Evolutionary conservation across 345 rosid genomes (phyloP).

Genomic region (Eucalyptus coolabah): DNA sequence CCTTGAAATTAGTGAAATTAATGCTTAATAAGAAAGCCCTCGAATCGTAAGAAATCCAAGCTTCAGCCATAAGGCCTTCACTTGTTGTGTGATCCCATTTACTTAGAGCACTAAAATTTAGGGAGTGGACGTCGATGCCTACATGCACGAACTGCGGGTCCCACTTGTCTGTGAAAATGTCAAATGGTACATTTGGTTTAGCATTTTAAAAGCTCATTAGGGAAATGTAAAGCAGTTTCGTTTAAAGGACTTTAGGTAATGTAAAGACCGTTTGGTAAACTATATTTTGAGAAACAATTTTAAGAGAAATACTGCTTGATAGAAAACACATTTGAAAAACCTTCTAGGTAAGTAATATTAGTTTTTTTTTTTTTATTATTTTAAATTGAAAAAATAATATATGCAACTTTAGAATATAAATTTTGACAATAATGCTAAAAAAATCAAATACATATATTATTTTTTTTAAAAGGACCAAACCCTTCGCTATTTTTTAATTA

Average conservation of each 20-base stretch:
- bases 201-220: accelerated
- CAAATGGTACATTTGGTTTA: not conserved
- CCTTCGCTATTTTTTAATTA: too few relatives aligned
- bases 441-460: too few relatives aligned
- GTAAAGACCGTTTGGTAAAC: accelerated
- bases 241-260: too few relatives aligned
- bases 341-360: too few relatives aligned
- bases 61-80: not conserved
- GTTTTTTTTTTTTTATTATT: too few relatives aligned
- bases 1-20: not conserved
- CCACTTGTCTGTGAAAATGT: not conserved
- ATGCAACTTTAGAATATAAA: too few relatives aligned
- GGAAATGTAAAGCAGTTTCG: accelerated
- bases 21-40: not conserved
- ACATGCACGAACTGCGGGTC: not conserved
- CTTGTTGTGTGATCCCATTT: not conserved
- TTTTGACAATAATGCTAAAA: too few relatives aligned
- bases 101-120: not conserved
- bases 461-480: too few relatives aligned
- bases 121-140: not conserved
- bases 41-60: not conserved
- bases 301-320: too few relatives aligned
- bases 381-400: too few relatives aligned
- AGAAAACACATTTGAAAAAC: too few relatives aligned
- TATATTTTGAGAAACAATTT: too few relatives aligned